A percentile compares a stretch with the other conserved stretches of the same genome.
These are phyloP conservation scores for Stephania japonica DNA, from an alignment of 164 flowering plant species.

Conservation along the genomic window DNA sequence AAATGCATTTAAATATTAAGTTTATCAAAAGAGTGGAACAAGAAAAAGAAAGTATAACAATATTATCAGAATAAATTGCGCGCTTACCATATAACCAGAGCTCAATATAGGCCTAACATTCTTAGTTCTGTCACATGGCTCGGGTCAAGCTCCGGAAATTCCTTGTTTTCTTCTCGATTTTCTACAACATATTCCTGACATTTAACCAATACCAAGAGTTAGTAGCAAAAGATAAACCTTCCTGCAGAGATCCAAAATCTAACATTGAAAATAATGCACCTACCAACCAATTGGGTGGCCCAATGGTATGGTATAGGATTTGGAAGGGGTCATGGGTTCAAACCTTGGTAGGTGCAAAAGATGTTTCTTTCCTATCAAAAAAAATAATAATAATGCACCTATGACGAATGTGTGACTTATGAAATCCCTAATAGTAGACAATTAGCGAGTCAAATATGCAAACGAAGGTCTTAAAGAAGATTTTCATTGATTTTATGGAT, in stretches of 20 bases:
- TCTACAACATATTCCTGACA: conserved; percentile 87
- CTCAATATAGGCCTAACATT: conserved; percentile 82
- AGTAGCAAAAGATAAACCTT: neutral
- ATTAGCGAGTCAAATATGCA: no score
- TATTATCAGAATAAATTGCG: neutral
- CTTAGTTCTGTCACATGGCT: conserved; percentile 78
- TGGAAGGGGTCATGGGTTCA: no score
- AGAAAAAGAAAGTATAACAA: neutral
- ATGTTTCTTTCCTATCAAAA: no score
- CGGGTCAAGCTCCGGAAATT: conserved; percentile 69
- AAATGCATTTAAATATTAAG: no score
- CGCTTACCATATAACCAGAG: conserved; percentile 22
- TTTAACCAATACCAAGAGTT: conserved; percentile 1
- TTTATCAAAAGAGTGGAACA: no score
- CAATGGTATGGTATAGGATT: no score
- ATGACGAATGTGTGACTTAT: neutral
- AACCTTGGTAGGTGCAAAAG: no score
- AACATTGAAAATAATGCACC: neutral
- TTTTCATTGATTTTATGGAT: no score
- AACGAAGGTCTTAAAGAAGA: no score
- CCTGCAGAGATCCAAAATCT: neutral
- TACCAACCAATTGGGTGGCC: no score
- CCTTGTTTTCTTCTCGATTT: conserved; percentile 62
- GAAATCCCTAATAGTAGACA: no score
- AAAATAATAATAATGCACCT: neutral